Evolutionary conservation across 108 stramenopile species (phyloP), one percentile per base, ranked within the genome.

Genomic region (Conticribra weissflogii): DNA sequence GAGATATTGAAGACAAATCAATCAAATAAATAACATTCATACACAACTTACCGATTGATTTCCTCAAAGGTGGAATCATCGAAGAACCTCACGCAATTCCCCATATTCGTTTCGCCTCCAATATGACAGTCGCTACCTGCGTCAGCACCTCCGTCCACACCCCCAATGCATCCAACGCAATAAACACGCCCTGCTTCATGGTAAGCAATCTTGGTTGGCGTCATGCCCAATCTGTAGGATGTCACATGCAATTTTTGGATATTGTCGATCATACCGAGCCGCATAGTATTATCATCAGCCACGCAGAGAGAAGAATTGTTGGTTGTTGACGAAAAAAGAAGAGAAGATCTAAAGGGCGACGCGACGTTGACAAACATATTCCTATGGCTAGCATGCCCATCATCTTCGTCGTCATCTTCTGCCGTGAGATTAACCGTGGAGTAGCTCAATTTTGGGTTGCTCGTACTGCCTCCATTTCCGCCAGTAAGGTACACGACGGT

Each of bases 161-260:
- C 81, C 48, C 88, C 90, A 54, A 93, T 88, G 48, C 89, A 89
- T 9, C 93, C 93, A 16, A 96, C 90, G 31, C 88, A 91, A 79
- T 93, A 91, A 30, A 93, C 63, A 7, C 87, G 76, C 2, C 87
- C 88, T 58, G 81, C 92, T 4, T 79, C 66, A 52, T 90, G 85
- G 60, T 97, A 90, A 14, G 86, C 88, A 46, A 99, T 93, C 65
- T 94, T 82, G 7, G 92, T 86, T 3, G 98, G 97, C 9, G 87
- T 83, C 92, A 97, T 97, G 4, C 95, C 96, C 2, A 99, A 68
- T 55, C 86, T 92, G 53, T 88, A 85, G 31, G 97, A 94, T 22
- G 92, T 92, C 41, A 99, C 93, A 81, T 99, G 98, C 61, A 99
- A 90, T 79, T 97, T 98, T 81, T 99, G 96, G 63, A 99, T 96